phyloP scores from a whole-genome alignment of 1,284 basidiomycete species.

The Rhodotorula mucilaginosa region DNA sequence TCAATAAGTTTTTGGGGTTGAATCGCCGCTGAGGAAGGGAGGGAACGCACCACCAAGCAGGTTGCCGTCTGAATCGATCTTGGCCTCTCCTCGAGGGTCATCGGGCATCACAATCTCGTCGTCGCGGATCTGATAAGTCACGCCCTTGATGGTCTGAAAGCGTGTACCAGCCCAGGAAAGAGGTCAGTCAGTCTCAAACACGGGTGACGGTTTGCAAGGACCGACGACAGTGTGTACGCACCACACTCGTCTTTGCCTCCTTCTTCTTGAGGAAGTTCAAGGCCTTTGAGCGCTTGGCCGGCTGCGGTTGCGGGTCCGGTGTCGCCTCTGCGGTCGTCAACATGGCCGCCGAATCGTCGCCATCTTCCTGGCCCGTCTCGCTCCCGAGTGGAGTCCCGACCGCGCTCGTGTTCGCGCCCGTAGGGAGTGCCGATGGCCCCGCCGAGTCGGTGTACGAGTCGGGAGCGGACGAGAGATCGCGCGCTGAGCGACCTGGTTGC shows the following conservation, averaged over 20 bases:
- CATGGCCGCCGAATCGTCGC: slow-evolving; percentile 1
- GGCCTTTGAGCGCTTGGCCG: slow-evolving; percentile 15
- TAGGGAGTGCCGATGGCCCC: neutral
- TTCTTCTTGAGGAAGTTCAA: slow-evolving; percentile 37
- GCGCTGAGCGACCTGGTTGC: neutral
- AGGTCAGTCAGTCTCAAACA: neutral
- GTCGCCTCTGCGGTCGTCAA: slow-evolving; percentile 16
- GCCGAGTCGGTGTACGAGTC: slow-evolving; percentile 1
- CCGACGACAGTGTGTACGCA: neutral
- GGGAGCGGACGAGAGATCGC: slow-evolving; percentile 4
- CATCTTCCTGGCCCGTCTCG: slow-evolving; percentile 5
- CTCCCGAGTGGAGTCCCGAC: slow-evolving; percentile 7
- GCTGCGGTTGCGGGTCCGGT: slow-evolving; percentile 13
- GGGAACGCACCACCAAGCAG: slow-evolving; percentile 65
- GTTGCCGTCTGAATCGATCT: slow-evolving; percentile 81
- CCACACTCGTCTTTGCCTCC: slow-evolving; percentile 27
- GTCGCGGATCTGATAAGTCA: slow-evolving; percentile 72
- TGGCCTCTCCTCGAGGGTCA: slow-evolving; percentile 83
- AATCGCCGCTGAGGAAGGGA: neutral
- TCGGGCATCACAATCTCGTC: slow-evolving; percentile 84
- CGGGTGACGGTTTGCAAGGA: neutral
- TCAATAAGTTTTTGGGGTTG: neutral
- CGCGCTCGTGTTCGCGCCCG: slow-evolving; percentile 1
- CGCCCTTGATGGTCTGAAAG: slow-evolving; percentile 63
- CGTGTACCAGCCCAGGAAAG: no score